Evolutionary conservation across 257 asterid species (phyloP), one percentile per base, ranked within the genome.

Genomic region (Capsicum baccatum): DNA sequence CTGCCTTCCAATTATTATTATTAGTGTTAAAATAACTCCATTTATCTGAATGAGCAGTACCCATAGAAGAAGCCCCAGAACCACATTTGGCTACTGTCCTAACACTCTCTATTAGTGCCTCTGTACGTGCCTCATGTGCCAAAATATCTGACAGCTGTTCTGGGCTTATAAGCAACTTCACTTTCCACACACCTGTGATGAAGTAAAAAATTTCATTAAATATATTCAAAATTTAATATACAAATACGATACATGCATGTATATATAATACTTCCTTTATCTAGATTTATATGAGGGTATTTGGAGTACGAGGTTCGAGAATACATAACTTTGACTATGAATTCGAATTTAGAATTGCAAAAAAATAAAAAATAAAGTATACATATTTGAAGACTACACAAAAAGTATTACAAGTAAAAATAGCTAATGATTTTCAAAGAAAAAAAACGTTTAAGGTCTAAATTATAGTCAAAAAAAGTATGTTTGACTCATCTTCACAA

Each of bases 91-190:
- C 95, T 79, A 87, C 92, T 17, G 91, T 89, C 19, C 95, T 83
- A 2, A 92, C 91, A 66, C 89, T 91, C 85, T 92, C 91, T 2
- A 92, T 91, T 42, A 91, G 90, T 69, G 88, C 94, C 87, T 89
- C 92, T 26, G 92, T 92, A 14, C 87, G 89, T 14, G 87, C 89
- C 86, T 91, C 95, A 79, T 92, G 92, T 48, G 94, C 86, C 71
- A 92, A 58, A 62, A 92, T 92, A 59, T 92, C 92, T 60, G 94
- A 89, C 83, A 91, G 63, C 85, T 87, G 92, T 8, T 92, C 92
- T 3, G 94, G 85, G 83, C 83, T 86, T 13, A 92, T 92, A 3
- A 91, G 91, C 39, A 92, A 87, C 83, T 90, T 87, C 85, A 92
- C 95, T 39, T 90, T 92, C 95, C 95, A 92, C 42, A 88, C 86